Base-by-base conservation (phyloP, 148 eudicot genomes). In the Dianthus caryophyllus region DNA sequence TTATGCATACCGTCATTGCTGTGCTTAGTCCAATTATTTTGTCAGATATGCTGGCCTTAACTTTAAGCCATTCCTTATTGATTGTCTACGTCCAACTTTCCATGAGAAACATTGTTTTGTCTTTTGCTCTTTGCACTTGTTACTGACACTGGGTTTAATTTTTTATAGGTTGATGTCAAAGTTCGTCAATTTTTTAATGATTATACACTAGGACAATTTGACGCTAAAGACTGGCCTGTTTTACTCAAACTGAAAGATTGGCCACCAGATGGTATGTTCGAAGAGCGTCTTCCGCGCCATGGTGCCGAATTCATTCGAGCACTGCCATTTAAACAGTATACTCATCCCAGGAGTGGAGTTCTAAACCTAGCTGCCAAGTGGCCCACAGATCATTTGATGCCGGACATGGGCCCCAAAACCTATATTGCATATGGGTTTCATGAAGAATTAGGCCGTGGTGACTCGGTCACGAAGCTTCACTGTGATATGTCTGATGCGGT, bases 161-260 rank as follows among this genome's bases (percentile, higher is more conserved):
- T 17, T 1, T 1, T 61, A 68, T 69, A 88, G 94, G 80, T 78
- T 55, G 84, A 78, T 9, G 72, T 85, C 61, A 83, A 81, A 47
- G 78, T 85, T 53, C 86, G 70, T 41, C 69, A 80, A 30, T 85
- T 85, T 62, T 88, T 88, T 66, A 74, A 46, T 18, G 86, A 83
- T 15, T 88, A 88, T 64, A 6, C 56, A 7, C 64, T 67, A n/a
- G 84, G 77, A 17, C 39, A 75, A n/a, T 47, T 13, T 39, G 77
- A 75, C 65, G 1, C 4, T 0, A 4, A 41, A 7, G 20, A 1
- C 20, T 85, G 90, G 90, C 95, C 90, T 33, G 62, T 76, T 25
- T 74, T 88, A 61, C 72, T 85, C 27, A 85, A 88, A 67, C 54
- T 88, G 68, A 85, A 81, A 64, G 90, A 88, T 70, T 88, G 95